phyloP scores from a whole-genome alignment of 2,329 filamentous ascomycete species.

The Cordyceps cateniannulata region DNA sequence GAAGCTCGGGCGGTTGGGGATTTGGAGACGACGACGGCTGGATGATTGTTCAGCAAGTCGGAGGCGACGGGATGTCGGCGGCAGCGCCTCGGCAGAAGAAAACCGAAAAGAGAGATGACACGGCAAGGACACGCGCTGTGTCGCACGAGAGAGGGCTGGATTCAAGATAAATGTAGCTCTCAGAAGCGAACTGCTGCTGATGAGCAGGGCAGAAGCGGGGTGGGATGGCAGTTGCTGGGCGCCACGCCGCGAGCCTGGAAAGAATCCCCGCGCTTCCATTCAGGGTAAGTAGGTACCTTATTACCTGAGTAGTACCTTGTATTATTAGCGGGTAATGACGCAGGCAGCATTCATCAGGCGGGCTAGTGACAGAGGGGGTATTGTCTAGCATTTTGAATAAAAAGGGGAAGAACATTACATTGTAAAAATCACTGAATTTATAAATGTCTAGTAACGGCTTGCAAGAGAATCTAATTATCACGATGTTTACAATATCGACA shows the following conservation, averaged over 20 bases:
- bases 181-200: neutral
- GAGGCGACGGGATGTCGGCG: neutral
- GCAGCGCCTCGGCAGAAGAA: neutral
- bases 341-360: neutral
- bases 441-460: too few relatives aligned
- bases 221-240: conserved; percentile 2
- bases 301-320: too few relatives aligned
- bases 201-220: conserved; percentile 5
- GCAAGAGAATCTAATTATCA: too few relatives aligned
- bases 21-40: neutral
- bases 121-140: neutral
- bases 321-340: neutral
- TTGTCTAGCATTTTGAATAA: too few relatives aligned
- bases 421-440: too few relatives aligned
- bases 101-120: neutral
- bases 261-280: neutral
- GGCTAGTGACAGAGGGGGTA: too few relatives aligned
- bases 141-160: neutral
- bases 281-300: neutral
- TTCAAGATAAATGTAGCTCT: neutral
- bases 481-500: too few relatives aligned
- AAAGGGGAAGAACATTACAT: too few relatives aligned
- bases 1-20: neutral
- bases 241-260: neutral
- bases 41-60: neutral